These are phyloP conservation scores for Backusella sp. DNA, from an alignment of 192 early-diverging fungal species.

Conservation along the genomic window DNA sequence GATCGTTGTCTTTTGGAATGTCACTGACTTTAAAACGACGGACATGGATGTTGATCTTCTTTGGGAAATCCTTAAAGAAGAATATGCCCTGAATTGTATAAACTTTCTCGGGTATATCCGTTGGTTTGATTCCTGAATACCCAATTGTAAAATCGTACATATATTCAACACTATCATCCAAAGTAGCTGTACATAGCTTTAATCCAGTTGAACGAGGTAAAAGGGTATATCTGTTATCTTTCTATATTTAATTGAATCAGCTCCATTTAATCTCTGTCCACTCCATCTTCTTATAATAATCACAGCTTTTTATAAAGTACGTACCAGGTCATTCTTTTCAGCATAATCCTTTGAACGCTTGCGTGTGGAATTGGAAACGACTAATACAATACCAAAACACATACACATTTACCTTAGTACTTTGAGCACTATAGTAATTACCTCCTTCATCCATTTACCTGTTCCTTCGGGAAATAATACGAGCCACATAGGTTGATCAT, in stretches of 20 bases:
- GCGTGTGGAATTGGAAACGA: slow-evolving; percentile 75
- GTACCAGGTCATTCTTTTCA: slow-evolving; percentile 43
- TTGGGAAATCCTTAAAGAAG: slow-evolving; percentile 67
- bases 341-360: slow-evolving; percentile 70
- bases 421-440: background rate
- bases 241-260: slow-evolving; percentile 28
- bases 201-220: slow-evolving; percentile 87
- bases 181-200: slow-evolving; percentile 63
- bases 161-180: slow-evolving; percentile 67
- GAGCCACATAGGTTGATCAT: slow-evolving; percentile 80
- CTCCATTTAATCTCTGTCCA: background rate
- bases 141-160: slow-evolving; percentile 91
- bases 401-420: background rate
- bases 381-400: slow-evolving; percentile 11
- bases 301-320: background rate
- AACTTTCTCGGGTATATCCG: slow-evolving; percentile 72
- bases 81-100: slow-evolving; percentile 80
- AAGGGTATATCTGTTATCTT: slow-evolving; percentile 65
- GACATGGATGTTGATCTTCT: slow-evolving; percentile 81
- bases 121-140: slow-evolving; percentile 71
- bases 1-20: slow-evolving; percentile 69
- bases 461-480: slow-evolving; percentile 98
- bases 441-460: slow-evolving; percentile 7
- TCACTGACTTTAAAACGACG: slow-evolving; percentile 61
- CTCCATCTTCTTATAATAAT: background rate